These are phyloP conservation scores for Mortierella sp. DNA, from an alignment of 371 early-diverging fungal genomes.

Conservation along the genomic window DNA sequence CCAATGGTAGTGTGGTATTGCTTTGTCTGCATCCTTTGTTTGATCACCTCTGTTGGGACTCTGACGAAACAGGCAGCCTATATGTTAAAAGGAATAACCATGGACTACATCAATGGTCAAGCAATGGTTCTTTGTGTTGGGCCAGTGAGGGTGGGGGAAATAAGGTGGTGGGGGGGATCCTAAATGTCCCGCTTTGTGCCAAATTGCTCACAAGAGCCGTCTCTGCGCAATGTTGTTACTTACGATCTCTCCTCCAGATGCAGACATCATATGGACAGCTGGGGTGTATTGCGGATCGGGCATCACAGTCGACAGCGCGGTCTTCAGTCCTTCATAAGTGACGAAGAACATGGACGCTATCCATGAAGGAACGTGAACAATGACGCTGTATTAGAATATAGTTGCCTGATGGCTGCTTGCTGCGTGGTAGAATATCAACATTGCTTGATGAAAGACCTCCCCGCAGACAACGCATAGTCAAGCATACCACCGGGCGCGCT, in stretches of 20 bases:
- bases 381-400: not conserved
- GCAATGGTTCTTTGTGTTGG: not conserved
- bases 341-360: slow-evolving; percentile 93
- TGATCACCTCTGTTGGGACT: slow-evolving; percentile 96
- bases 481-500: slow-evolving; percentile 88
- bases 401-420: too few relatives aligned
- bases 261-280: slow-evolving; percentile 87
- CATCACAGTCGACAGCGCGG: slow-evolving; percentile 50
- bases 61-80: slow-evolving; percentile 92
- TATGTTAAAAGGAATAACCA: not conserved
- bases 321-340: slow-evolving; percentile 88
- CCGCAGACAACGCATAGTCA: too few relatives aligned
- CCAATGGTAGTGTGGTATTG: slow-evolving; percentile 72
- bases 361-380: not conserved
- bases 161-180: not conserved
- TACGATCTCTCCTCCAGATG: slow-evolving; percentile 93
- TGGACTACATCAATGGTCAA: too few relatives aligned
- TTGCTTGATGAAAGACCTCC: too few relatives aligned
- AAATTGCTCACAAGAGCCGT: not conserved
- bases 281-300: slow-evolving; percentile 64
- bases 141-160: not conserved
- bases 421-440: too few relatives aligned
- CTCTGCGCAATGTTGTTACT: slow-evolving; percentile 20
- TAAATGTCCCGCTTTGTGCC: slow-evolving; percentile 2
- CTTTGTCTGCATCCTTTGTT: slow-evolving; percentile 94